Percentiles rank a stretch among this genome's conserved stretches.
phyloP scores from a whole-genome alignment of 2,329 filamentous ascomycete genomes.

The Monilinia fructicola region DNA sequence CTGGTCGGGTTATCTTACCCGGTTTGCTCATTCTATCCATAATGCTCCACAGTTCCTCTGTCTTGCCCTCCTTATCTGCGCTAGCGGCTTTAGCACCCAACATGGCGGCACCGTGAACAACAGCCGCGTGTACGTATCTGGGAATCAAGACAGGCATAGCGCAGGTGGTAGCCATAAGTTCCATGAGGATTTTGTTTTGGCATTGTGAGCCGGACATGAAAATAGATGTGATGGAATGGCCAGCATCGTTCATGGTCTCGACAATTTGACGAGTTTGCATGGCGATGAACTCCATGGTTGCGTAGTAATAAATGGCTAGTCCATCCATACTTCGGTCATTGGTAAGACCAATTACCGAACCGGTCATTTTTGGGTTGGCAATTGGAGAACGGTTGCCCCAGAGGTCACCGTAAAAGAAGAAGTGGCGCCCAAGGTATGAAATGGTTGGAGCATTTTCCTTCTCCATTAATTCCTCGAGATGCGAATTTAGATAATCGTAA shows the following conservation, averaged over 20 bases:
- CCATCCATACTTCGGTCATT: slow-evolving; percentile 85
- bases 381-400: slow-evolving; percentile 96
- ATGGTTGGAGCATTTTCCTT: slow-evolving; percentile 71
- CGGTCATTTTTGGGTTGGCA: slow-evolving; percentile 90
- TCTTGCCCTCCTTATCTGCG: slow-evolving; percentile 71
- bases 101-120: slow-evolving; percentile 98
- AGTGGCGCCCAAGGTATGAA: slow-evolving; percentile 83
- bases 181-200: slow-evolving; percentile 91
- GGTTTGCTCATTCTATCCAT: slow-evolving; percentile 98
- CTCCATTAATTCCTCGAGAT: slow-evolving; percentile 73
- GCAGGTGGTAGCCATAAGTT: slow-evolving; percentile 85
- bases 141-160: slow-evolving; percentile 92
- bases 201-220: slow-evolving; percentile 99
- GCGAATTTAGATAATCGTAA: slow-evolving; percentile 91
- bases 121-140: slow-evolving; percentile 88
- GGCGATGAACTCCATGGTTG: slow-evolving; percentile 96
- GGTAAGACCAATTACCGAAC: slow-evolving; percentile 81
- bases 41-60: slow-evolving; percentile 89
- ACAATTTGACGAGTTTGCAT: slow-evolving; percentile 96
- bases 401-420: slow-evolving; percentile 98
- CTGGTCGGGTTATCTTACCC: slow-evolving; percentile 77
- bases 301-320: slow-evolving; percentile 90
- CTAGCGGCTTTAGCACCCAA: slow-evolving; percentile 95
- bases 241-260: slow-evolving; percentile 86
- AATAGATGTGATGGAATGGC: slow-evolving; percentile 85